These are phyloP conservation scores for Taphrina betulina DNA, from an alignment of 1,139 yeast genomes.

Conservation along the genomic window DNA sequence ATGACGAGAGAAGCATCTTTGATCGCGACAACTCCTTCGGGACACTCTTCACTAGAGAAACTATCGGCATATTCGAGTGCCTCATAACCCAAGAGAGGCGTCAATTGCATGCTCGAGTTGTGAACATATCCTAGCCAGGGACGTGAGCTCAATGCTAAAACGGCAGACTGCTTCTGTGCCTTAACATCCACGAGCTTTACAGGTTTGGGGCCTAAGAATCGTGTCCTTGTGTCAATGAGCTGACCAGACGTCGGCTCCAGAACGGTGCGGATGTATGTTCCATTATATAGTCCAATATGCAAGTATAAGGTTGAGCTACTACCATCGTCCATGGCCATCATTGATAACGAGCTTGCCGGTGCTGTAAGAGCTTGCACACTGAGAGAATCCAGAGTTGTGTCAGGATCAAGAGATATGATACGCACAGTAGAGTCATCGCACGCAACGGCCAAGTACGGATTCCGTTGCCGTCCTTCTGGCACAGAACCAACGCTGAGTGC, in stretches of 20 bases:
- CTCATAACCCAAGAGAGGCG: conserved; percentile 43
- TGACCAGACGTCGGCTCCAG: conserved; percentile 63
- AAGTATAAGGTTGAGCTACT: conserved; percentile 45
- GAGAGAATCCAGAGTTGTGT: conserved; percentile 61
- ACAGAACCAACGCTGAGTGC: conserved; percentile 60
- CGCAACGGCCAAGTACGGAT: conserved; percentile 67
- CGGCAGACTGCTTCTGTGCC: conserved; percentile 41
- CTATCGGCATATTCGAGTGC: conserved; percentile 50
- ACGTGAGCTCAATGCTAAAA: conserved; percentile 48
- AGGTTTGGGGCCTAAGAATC: conserved; percentile 69
- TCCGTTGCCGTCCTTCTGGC: conserved; percentile 51
- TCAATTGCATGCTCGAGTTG: conserved; percentile 41
- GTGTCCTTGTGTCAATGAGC: conserved; percentile 65
- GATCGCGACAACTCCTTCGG: conserved; percentile 62
- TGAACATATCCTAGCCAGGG: conserved; percentile 49
- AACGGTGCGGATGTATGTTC: conserved; percentile 67
- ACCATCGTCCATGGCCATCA: conserved; percentile 48
- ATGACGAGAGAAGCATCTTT: conserved; percentile 56
- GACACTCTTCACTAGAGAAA: conserved; percentile 65
- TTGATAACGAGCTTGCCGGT: conserved; percentile 53
- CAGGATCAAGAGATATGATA: conserved; percentile 63
- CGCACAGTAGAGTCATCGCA: conserved; percentile 70
- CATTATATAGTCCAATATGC: conserved; percentile 80
- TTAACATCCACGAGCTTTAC: conserved; percentile 53
- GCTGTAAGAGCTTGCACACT: conserved; percentile 70